phyloP scores from a whole-genome alignment of 73 alveolate genomes.

The Paraurostyla sp. region DNA sequence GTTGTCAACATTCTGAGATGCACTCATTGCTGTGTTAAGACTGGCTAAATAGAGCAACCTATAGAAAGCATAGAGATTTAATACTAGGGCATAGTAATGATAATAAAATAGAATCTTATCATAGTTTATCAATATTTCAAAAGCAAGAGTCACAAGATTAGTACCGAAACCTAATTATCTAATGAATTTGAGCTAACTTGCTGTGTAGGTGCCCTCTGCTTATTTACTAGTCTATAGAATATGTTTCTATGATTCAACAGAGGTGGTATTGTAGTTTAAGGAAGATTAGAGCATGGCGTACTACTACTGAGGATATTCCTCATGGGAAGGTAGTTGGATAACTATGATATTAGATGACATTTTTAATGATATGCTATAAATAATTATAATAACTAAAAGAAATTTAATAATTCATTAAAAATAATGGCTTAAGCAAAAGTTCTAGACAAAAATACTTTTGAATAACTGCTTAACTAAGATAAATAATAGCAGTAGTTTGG shows the following conservation, averaged over 20 bases:
- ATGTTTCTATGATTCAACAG: no score
- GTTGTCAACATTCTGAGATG: not conserved
- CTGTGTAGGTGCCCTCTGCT: no score
- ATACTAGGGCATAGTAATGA: not conserved
- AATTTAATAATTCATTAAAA: not conserved
- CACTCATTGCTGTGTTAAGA: not conserved
- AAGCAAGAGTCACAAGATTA: not conserved
- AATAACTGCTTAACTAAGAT: slow-evolving; percentile 10
- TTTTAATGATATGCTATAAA: not conserved
- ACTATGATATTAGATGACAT: not conserved
- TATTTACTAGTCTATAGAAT: no score
- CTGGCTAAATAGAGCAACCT: not conserved
- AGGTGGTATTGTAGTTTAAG: no score
- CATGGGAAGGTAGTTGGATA: no score
- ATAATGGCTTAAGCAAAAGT: slow-evolving; percentile 42
- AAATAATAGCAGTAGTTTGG: not conserved
- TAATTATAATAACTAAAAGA: not conserved
- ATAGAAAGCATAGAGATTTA: not conserved
- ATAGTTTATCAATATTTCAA: not conserved
- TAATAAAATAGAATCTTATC: not conserved
- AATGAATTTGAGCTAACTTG: not conserved
- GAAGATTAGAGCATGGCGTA: no score
- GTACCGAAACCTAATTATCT: not conserved
- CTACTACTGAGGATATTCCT: no score
- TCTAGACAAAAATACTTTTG: slow-evolving; percentile 39